A percentile compares a stretch with the other conserved stretches of the same genome.
Conservation (phyloP, 2,329 filamentous ascomycete species). For the Falciphora oryzae region DNA sequence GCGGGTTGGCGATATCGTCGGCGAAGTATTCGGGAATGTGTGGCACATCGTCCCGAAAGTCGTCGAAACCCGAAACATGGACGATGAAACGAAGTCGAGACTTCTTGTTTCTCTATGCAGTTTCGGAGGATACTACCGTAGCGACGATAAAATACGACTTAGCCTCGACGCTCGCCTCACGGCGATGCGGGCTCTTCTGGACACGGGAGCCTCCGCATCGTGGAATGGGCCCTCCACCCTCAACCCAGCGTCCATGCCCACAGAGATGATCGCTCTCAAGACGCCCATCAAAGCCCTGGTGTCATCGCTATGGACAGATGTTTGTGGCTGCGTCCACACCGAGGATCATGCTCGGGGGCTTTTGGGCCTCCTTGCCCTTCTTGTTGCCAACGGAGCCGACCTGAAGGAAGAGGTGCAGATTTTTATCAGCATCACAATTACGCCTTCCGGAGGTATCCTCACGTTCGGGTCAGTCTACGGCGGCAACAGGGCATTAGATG, state of each 20-base stretch:
- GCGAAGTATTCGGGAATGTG: accelerated
- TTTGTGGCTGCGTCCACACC: neutral
- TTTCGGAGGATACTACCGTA: neutral
- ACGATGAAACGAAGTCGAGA: neutral
- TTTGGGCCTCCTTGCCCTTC: neutral
- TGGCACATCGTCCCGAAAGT: neutral
- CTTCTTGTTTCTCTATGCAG: neutral
- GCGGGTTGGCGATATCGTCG: neutral
- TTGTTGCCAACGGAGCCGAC: constrained; percentile 1
- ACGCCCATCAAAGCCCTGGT: neutral
- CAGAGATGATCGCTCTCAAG: neutral
- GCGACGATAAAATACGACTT: too few species aligned
- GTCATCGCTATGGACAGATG: neutral
- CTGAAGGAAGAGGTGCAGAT: neutral
- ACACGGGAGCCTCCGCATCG: neutral
- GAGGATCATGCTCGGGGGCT: neutral
- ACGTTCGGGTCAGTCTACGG: too few species aligned
- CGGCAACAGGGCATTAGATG: too few species aligned
- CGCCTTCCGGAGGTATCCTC: too few species aligned
- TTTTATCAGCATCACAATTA: neutral
- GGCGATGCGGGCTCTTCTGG: neutral
- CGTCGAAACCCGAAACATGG: neutral
- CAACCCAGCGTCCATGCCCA: neutral
- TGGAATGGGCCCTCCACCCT: neutral
- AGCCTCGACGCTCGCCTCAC: neutral